These are phyloP conservation scores for Metarhizium anisopliae DNA, from an alignment of 2,329 filamentous ascomycete species.

Conservation along the genomic window DNA sequence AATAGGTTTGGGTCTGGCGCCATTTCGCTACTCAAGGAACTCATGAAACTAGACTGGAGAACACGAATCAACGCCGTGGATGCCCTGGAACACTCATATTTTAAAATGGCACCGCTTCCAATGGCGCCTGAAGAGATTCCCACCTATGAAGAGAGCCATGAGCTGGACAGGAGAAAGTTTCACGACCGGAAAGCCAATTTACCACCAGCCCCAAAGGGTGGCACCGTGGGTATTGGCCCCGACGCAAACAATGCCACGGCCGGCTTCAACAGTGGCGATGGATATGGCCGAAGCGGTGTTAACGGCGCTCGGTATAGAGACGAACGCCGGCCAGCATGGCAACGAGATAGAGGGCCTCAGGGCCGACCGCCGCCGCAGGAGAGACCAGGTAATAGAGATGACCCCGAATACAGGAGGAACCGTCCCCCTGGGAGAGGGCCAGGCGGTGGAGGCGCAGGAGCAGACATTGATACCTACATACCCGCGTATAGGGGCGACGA, in stretches of 20 bases:
- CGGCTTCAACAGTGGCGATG: slow-evolving; percentile 42
- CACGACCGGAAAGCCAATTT: slow-evolving; percentile 76
- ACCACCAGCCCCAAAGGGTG: slow-evolving; percentile 85
- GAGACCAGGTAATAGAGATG: slow-evolving; percentile 21
- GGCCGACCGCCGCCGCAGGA: slow-evolving; percentile 40
- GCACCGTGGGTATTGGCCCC: slow-evolving; percentile 72
- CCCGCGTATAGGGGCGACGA: slow-evolving; percentile 33
- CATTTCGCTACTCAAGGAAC: slow-evolving; percentile 69
- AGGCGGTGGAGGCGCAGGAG: slow-evolving; percentile 8
- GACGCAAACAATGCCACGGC: slow-evolving; percentile 37
- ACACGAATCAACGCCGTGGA: slow-evolving; percentile 88
- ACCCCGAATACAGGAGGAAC: slow-evolving; percentile 32
- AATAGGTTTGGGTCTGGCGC: slow-evolving; percentile 57
- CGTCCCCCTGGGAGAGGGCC: slow-evolving; percentile 21
- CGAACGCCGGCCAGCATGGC: slow-evolving; percentile 45
- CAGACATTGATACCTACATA: slow-evolving; percentile 41
- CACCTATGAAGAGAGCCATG: slow-evolving; percentile 86
- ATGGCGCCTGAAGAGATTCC: slow-evolving; percentile 82
- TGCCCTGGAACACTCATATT: slow-evolving; percentile 86
- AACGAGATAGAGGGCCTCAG: slow-evolving; percentile 41
- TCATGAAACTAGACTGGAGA: slow-evolving; percentile 83
- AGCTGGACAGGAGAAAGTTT: slow-evolving; percentile 87
- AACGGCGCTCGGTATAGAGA: slow-evolving; percentile 39
- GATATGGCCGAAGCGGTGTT: slow-evolving; percentile 39
- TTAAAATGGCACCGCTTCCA: slow-evolving; percentile 69